Percentiles rank a stretch among this genome's conserved stretches.
phyloP scores from a whole-genome alignment of 306 rosid genomes.

The Crataegus laevigata region DNA sequence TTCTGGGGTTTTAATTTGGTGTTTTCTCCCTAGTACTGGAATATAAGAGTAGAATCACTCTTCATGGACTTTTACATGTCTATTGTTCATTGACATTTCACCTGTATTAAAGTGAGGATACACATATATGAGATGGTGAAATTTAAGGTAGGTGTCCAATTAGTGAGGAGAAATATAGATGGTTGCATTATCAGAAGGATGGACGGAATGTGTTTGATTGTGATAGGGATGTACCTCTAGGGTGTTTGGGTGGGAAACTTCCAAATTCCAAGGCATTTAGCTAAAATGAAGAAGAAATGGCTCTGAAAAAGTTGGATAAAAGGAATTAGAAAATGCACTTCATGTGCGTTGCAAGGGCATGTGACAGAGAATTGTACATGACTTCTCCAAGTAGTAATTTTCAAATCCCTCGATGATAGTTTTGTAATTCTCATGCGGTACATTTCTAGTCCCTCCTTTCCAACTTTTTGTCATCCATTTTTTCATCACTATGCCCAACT shows the following conservation, averaged over 20 bases:
- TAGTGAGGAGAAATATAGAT: background rate
- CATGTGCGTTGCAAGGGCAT: no score
- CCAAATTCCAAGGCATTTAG: no score
- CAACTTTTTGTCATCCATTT: no score
- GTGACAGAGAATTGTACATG: no score
- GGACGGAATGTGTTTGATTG: background rate
- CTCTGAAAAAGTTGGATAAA: no score
- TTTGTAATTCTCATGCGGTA: no score
- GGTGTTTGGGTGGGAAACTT: background rate
- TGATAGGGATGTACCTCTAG: background rate
- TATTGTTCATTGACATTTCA: background rate
- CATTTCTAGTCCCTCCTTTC: no score
- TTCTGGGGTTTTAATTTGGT: background rate
- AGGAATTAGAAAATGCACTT: no score
- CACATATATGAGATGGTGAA: background rate
- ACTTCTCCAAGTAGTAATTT: no score
- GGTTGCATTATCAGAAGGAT: background rate
- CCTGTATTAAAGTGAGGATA: background rate
- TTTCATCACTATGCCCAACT: no score
- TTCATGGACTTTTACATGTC: background rate
- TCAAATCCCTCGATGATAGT: no score
- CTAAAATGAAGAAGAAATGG: no score
- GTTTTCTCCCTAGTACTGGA: background rate
- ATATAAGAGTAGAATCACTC: background rate
- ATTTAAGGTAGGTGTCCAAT: background rate